These are phyloP conservation scores for Acanthamoeba triangularis DNA, from an alignment of 208 protist species.

Conservation along the genomic window DNA sequence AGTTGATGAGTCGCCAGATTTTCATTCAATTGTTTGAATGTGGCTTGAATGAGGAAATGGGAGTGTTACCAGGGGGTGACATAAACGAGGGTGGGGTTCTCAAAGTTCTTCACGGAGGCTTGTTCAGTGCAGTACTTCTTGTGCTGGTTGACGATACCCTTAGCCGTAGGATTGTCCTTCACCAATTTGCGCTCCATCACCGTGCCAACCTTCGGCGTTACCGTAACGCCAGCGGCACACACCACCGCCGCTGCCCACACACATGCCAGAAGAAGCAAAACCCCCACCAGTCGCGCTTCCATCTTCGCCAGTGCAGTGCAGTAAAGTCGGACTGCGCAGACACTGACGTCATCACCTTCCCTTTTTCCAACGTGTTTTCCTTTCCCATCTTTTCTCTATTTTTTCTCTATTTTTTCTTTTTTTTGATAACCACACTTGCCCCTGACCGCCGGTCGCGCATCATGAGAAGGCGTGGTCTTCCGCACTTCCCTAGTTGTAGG, in stretches of 20 bases:
- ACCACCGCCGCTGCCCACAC: not conserved
- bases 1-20: not conserved
- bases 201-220: not conserved
- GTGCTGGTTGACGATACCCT: constrained; percentile 53
- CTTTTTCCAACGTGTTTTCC: no score
- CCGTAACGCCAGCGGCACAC: not conserved
- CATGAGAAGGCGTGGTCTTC: no score
- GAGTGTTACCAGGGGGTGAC: constrained; percentile 63
- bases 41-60: not conserved
- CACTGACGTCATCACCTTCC: no score
- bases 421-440: no score
- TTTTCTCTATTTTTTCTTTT: no score
- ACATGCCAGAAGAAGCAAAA: not conserved
- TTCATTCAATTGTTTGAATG: not conserved
- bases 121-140: constrained; percentile 25
- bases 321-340: no score
- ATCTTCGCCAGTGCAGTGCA: not conserved
- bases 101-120: constrained; percentile 38
- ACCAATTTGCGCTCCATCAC: constrained; percentile 47
- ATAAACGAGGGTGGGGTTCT: constrained; percentile 70
- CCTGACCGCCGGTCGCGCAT: no score
- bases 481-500: not conserved
- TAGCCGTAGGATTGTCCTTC: not conserved
- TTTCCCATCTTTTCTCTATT: no score
- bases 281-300: not conserved